Percentiles rank a stretch among this genome's conserved stretches.
These are phyloP conservation scores for Cladosporium sp. DNA, from an alignment of 2,329 filamentous ascomycete genomes.

Conservation along the genomic window DNA sequence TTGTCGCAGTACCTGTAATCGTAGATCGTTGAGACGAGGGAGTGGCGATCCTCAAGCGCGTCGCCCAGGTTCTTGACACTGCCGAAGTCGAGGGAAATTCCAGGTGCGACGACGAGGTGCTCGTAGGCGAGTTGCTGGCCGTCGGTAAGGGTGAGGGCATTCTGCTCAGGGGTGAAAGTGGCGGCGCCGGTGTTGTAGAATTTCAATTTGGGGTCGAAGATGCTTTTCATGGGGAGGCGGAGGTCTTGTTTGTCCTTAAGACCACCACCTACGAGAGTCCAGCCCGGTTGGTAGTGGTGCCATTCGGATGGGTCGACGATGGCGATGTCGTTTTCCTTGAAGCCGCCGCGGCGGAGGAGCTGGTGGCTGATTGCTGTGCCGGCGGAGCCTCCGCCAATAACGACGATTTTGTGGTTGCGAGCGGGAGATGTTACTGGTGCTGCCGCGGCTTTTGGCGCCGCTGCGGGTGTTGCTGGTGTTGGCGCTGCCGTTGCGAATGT, in stretches of 20 bases:
- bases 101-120: constrained; percentile 59
- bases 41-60: constrained; percentile 33
- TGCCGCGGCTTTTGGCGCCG: too few relatives aligned
- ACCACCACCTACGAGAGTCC: constrained; percentile 65
- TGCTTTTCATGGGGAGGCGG: constrained; percentile 44
- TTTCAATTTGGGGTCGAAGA: constrained; percentile 59
- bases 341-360: constrained; percentile 57
- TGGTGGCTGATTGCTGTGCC: constrained; percentile 65
- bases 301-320: constrained; percentile 59
- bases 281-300: constrained; percentile 67
- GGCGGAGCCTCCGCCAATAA: constrained; percentile 64
- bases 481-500: constrained; percentile 6
- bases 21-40: constrained; percentile 36
- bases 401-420: constrained; percentile 58
- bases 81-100: constrained; percentile 18
- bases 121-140: constrained; percentile 59
- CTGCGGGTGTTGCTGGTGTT: too few relatives aligned
- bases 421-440: constrained; percentile 19
- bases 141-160: constrained; percentile 51
- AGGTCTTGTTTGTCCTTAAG: constrained; percentile 60
- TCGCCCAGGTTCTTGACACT: constrained; percentile 21
- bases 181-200: constrained; percentile 54
- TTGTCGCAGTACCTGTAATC: constrained; percentile 38
- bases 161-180: constrained; percentile 53
- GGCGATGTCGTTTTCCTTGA: constrained; percentile 58